Evolutionary conservation across 257 asterid genomes (phyloP).

Genomic region (Scutellaria baicalensis): DNA sequence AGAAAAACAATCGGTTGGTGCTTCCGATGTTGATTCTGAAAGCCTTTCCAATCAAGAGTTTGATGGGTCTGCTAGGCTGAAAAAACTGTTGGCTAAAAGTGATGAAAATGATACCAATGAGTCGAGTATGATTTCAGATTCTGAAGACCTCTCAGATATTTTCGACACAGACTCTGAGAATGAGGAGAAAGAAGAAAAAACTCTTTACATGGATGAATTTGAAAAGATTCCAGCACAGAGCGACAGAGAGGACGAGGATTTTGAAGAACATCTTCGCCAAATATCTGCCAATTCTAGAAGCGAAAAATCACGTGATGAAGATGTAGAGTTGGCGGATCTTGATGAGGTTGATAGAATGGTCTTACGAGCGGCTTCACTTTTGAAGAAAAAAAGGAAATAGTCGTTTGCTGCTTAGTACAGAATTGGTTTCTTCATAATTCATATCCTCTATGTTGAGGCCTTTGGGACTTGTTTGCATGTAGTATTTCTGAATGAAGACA

Average conservation of each 20-base stretch:
- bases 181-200: constrained; percentile 35
- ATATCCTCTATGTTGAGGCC: background rate
- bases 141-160: constrained; percentile 81
- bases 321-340: constrained; percentile 38
- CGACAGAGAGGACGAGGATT: constrained; percentile 44
- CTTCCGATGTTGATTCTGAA: constrained; percentile 22
- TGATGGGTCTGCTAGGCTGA: constrained; percentile 47
- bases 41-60: constrained; percentile 18
- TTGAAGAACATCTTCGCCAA: constrained; percentile 59
- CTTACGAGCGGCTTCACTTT: constrained; percentile 76
- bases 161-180: constrained; percentile 73
- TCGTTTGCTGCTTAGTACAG: background rate
- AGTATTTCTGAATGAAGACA: background rate
- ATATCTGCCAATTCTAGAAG: constrained; percentile 57
- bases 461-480: background rate
- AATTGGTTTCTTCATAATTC: no score
- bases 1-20: constrained; percentile 22
- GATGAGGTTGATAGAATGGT: constrained; percentile 85
- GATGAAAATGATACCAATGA: constrained; percentile 29
- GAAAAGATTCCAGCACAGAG: constrained; percentile 50
- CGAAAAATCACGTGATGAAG: constrained; percentile 32
- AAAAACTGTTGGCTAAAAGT: constrained; percentile 47
- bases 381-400: constrained; percentile 60
- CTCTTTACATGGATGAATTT: constrained; percentile 66
- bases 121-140: constrained; percentile 40